A percentile compares a stretch with the other conserved stretches of the same genome.
phyloP scores from a whole-genome alignment of 2,329 filamentous ascomycete genomes.

The Aspergillus neoniger region DNA sequence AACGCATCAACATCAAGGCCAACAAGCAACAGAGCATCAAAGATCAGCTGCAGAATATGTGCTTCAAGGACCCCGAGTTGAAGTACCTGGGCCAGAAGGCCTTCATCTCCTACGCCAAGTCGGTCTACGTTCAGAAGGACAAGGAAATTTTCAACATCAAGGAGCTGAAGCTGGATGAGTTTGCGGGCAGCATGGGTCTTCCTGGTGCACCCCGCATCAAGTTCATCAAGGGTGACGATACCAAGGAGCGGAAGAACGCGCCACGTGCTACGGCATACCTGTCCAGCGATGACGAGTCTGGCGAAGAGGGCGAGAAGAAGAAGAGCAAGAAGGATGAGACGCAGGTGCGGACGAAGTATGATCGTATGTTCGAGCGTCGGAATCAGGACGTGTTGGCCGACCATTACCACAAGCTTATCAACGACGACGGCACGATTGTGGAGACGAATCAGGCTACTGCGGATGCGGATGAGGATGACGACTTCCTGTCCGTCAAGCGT shows the following conservation, averaged over 20 bases:
- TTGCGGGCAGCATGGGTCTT: constrained; percentile 79
- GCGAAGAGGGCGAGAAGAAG: constrained; percentile 49
- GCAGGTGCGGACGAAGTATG: constrained; percentile 84
- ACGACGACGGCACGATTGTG: constrained; percentile 55
- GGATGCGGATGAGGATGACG: constrained; percentile 68
- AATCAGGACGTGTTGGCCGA: constrained; percentile 95
- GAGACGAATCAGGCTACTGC: constrained; percentile 44
- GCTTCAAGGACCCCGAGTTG: constrained; percentile 88
- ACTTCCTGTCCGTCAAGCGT: constrained; percentile 88
- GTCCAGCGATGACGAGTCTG: constrained; percentile 60
- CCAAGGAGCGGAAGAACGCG: constrained; percentile 84
- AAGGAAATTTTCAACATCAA: constrained; percentile 88
- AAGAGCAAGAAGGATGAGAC: constrained; percentile 60
- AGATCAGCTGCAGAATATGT: constrained; percentile 87
- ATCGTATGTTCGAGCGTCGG: constrained; percentile 95
- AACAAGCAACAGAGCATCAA: constrained; percentile 88
- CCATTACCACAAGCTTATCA: constrained; percentile 86
- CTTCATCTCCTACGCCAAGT: constrained; percentile 86
- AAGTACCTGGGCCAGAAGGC: constrained; percentile 97
- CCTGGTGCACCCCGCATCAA: constrained; percentile 91
- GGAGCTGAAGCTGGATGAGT: constrained; percentile 81
- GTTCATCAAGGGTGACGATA: constrained; percentile 85
- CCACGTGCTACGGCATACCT: constrained; percentile 65
- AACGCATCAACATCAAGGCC: constrained; percentile 80
- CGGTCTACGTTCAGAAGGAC: constrained; percentile 83